Base-by-base conservation (phyloP, 75 land plant species). In the Sequoiadendron giganteum region DNA sequence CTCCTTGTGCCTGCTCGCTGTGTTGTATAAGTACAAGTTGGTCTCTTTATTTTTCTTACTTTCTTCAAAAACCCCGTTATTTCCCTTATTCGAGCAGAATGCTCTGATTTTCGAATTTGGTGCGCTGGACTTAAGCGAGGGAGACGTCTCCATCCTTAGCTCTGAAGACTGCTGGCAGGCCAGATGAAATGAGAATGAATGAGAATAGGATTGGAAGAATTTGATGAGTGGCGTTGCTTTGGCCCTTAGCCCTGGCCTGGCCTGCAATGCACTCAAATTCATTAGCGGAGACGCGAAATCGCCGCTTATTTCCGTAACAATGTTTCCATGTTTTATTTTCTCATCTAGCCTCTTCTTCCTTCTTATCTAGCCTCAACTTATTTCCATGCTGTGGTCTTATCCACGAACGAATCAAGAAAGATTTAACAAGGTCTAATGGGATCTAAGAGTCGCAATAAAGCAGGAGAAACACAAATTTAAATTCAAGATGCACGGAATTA, bases 1-100 rank as follows among this genome's bases (percentile, higher is more conserved):
- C 85, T 97, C 99, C 92, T 95, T 97, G 87, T 94, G 88, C 87
- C 88, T 92, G 82, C 87, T 95, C 96, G 93, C 93, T 0, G 97
- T 96, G 87, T 96, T 97, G 90, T 91, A 93, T 34, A 97, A 43
- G 87, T 88, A 87, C 14, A 95, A 79, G 45, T 92, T 90, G 30
- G 88, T 84, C 45, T 84, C 58, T 4, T 3, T 43, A 30, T 1
- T 48, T 34, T 84, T 49, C 61, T 54, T 21, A 8, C 55, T 9
- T 2, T 42, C 28, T 42, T 21, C 43, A 82, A 15, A 30, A 18
- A 49, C 84, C 48, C 38, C 77, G 0, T 75, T 34, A 14, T 75
- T 75, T 3, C 16, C 38, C 3, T 72, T 72, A 30, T 72, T 72
- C n/a, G 16, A 15, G 34, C 77, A 75, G 13, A 32, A 75, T 9